Conservation (phyloP, 192 early-diverging fungal species). For the Physocladia obscura region DNA sequence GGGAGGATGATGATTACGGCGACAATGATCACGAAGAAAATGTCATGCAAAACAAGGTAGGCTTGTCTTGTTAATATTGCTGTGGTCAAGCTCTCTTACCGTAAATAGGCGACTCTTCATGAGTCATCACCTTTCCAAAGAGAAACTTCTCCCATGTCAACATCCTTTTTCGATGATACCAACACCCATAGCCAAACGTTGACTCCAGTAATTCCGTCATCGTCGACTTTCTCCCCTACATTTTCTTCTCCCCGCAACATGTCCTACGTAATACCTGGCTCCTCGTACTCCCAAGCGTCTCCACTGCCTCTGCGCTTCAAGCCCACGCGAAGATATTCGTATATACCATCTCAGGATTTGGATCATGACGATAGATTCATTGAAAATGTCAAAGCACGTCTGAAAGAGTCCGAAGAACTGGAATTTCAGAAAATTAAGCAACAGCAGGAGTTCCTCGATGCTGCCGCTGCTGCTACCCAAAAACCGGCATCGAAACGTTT, state of each 20-base stretch:
- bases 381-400: not conserved
- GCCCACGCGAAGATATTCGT: constrained; percentile 6
- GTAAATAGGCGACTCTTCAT: no score
- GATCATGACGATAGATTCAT: constrained; percentile 25
- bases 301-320: constrained; percentile 6
- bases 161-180: not conserved
- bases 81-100: not conserved
- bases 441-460: not conserved
- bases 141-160: no score
- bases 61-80: not conserved
- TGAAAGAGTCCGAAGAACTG: constrained; percentile 7
- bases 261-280: no score
- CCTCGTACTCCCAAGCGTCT: no score
- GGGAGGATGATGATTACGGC: not conserved
- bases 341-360: constrained; percentile 30
- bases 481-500: not conserved
- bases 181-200: not conserved
- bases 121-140: no score
- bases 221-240: not conserved
- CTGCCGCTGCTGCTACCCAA: not conserved
- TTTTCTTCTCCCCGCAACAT: not conserved
- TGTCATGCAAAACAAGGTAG: not conserved
- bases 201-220: not conserved
- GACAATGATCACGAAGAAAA: not conserved
- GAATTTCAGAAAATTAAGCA: not conserved